Conservation (phyloP, 306 rosid genomes). For the Acacia melanoxylon region DNA sequence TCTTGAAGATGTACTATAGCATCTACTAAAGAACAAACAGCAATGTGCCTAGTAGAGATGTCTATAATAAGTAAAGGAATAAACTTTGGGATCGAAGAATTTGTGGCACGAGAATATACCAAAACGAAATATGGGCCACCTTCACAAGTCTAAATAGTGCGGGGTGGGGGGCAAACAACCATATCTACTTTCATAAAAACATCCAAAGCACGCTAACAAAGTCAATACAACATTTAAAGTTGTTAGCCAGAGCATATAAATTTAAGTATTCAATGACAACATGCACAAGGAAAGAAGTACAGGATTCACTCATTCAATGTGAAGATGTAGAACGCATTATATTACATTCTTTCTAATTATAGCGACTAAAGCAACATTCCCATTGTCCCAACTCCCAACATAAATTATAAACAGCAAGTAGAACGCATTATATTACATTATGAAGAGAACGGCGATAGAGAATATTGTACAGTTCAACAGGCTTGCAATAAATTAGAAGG, state of each 20-base stretch:
- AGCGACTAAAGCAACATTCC: constrained; percentile 4
- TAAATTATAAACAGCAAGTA: constrained; percentile 9
- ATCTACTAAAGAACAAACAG: constrained; percentile 8
- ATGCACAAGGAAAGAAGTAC: constrained; percentile 7
- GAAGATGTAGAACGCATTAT: too few relatives aligned
- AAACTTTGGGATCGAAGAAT: not conserved
- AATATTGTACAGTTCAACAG: constrained; percentile 94
- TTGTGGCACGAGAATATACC: constrained; percentile 1
- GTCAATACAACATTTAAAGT: not conserved
- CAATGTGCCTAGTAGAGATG: constrained; percentile 9
- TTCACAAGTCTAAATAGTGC: not conserved
- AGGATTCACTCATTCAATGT: not conserved
- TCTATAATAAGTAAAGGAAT: constrained; percentile 2
- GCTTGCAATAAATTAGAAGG: constrained; percentile 88
- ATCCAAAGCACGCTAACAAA: not conserved
- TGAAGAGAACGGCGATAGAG: constrained; percentile 76
- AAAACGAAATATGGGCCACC: not conserved
- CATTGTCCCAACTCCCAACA: not conserved
- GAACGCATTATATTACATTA: constrained; percentile 51
- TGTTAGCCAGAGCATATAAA: not conserved
- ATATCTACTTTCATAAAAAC: not conserved
- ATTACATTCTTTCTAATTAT: not conserved
- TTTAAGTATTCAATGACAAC: not conserved
- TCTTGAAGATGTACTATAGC: not conserved
- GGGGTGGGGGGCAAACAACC: not conserved